A percentile compares a stretch with the other conserved stretches of the same genome.
phyloP scores from a whole-genome alignment of 306 rosid genomes.

The Senna tora region DNA sequence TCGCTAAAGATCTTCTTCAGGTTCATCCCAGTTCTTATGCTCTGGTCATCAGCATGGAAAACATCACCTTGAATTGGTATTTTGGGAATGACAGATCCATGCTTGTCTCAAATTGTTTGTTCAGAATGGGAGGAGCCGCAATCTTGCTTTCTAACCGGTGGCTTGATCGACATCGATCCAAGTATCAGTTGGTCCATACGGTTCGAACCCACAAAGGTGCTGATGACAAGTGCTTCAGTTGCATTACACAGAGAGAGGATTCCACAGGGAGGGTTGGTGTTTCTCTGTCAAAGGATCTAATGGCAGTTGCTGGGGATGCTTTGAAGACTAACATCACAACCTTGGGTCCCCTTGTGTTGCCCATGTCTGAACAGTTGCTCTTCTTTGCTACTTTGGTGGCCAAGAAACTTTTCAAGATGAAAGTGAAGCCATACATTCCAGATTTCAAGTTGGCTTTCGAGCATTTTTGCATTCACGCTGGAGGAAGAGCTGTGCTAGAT shows the following conservation, averaged over 20 bases:
- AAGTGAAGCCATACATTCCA: constrained; percentile 62
- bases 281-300: constrained; percentile 65
- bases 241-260: constrained; percentile 63
- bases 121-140: constrained; percentile 73
- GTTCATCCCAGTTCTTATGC: constrained; percentile 66
- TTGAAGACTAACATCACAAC: constrained; percentile 70
- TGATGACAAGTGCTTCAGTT: constrained; percentile 63
- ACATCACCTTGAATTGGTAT: constrained; percentile 72
- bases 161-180: constrained; percentile 42
- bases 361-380: constrained; percentile 66
- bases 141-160: constrained; percentile 59
- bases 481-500: constrained; percentile 72
- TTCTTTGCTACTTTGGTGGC: constrained; percentile 58
- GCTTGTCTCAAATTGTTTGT: constrained; percentile 71
- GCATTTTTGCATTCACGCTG: constrained; percentile 70
- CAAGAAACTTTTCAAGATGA: constrained; percentile 55
- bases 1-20: constrained; percentile 66
- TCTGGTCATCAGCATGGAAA: constrained; percentile 68
- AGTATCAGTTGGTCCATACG: constrained; percentile 58
- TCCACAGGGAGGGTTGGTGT: constrained; percentile 51
- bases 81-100: constrained; percentile 65
- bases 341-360: constrained; percentile 65
- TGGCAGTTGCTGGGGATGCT: constrained; percentile 72
- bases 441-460: constrained; percentile 71
- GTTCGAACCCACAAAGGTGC: constrained; percentile 69